Evolutionary conservation across 1,139 yeast species (phyloP).

Genomic region (Diutina ranongensis): DNA sequence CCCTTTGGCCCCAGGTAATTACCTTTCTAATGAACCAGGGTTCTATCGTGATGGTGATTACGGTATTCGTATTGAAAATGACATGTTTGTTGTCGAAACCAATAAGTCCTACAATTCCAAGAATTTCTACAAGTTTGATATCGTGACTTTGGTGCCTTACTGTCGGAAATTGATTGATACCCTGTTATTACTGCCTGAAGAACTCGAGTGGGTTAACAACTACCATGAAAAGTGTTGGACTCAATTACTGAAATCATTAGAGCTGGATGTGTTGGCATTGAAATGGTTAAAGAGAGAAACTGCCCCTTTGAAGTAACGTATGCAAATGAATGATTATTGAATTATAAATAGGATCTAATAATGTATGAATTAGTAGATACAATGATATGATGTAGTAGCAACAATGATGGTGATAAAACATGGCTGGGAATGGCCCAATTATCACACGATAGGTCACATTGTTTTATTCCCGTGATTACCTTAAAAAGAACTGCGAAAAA

Average conservation of each 20-base stretch:
- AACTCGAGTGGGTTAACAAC: slow-evolving; percentile 52
- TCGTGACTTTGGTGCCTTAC: slow-evolving; percentile 85
- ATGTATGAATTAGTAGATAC: no score
- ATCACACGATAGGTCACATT: no score
- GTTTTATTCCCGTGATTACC: no score
- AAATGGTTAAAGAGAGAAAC: slow-evolving; percentile 77
- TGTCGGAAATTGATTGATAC: slow-evolving; percentile 56
- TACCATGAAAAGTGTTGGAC: slow-evolving; percentile 60
- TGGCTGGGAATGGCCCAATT: no score
- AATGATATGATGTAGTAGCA: no score
- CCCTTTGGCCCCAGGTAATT: slow-evolving; percentile 57
- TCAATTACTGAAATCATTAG: slow-evolving; percentile 35
- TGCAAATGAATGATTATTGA: no score
- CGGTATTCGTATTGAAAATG: slow-evolving; percentile 90
- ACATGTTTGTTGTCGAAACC: slow-evolving; percentile 49
- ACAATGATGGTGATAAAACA: no score
- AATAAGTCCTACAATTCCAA: slow-evolving; percentile 35
- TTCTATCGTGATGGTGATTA: slow-evolving; percentile 85
- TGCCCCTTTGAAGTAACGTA: slow-evolving; percentile 5
- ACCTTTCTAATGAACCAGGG: slow-evolving; percentile 92
- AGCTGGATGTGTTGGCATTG: slow-evolving; percentile 40
- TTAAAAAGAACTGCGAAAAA: no score
- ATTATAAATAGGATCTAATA: no score
- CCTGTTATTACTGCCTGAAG: slow-evolving; percentile 46
- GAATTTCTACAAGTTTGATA: slow-evolving; percentile 61